Percentiles rank a stretch among this genome's conserved stretches.
These are phyloP conservation scores for Starmerella tilneyi DNA, from an alignment of 805 yeast species.

Conservation along the genomic window DNA sequence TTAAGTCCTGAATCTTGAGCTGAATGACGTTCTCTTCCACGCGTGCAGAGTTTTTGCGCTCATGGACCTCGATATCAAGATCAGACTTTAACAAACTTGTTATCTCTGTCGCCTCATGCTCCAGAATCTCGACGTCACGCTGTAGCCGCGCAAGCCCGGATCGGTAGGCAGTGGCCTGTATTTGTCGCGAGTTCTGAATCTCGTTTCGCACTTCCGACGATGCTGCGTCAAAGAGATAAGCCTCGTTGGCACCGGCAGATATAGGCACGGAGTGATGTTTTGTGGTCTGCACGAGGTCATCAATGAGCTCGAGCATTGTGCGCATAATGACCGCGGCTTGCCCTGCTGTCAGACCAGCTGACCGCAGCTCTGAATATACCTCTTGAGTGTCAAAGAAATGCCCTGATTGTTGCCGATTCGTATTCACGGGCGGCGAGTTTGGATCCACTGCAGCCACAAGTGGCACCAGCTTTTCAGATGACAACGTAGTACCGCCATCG, in stretches of 20 bases:
- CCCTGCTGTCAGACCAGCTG: slow-evolving; percentile 48
- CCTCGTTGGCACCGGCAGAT: slow-evolving; percentile 76
- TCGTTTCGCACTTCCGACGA: slow-evolving; percentile 77
- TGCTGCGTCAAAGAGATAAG: slow-evolving; percentile 83
- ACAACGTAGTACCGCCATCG: too few relatives aligned
- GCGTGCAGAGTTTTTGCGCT: slow-evolving; percentile 77
- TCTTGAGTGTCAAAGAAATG: slow-evolving; percentile 50
- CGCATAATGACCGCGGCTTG: slow-evolving; percentile 54
- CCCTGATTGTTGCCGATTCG: not conserved
- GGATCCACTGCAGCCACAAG: not conserved
- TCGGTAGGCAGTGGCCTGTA: slow-evolving; percentile 55
- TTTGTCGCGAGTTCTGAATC: slow-evolving; percentile 59
- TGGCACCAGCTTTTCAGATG: not conserved
- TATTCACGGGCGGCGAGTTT: not conserved
- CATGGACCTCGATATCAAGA: slow-evolving; percentile 71
- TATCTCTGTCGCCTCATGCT: slow-evolving; percentile 63
- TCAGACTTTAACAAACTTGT: slow-evolving; percentile 59
- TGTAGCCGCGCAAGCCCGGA: slow-evolving; percentile 59
- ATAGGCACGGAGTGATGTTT: slow-evolving; percentile 33
- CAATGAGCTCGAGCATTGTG: slow-evolving; percentile 33
- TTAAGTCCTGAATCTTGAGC: slow-evolving; percentile 66
- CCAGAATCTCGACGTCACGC: slow-evolving; percentile 58
- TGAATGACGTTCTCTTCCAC: slow-evolving; percentile 58
- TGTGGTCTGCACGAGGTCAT: slow-evolving; percentile 30
- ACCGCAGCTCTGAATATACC: slow-evolving; percentile 43